Evolutionary conservation across 805 yeast species (phyloP).

Genomic region (Nakazawaea anatomiae): DNA sequence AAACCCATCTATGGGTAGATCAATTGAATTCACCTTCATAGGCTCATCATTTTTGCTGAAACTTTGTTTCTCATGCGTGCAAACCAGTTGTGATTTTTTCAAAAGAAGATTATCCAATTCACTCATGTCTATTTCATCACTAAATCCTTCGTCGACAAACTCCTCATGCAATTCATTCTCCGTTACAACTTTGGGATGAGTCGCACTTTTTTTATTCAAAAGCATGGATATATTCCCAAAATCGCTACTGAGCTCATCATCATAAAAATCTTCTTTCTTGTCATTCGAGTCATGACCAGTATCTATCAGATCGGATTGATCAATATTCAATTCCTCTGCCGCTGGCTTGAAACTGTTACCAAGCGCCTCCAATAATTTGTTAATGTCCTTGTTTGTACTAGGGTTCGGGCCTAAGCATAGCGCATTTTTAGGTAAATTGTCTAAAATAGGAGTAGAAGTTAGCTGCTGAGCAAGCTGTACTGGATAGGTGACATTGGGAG

Average conservation of each 20-base stretch:
- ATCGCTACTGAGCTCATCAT: constrained; percentile 7
- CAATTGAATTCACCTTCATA: not conserved
- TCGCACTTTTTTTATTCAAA: not conserved
- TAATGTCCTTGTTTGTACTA: constrained; percentile 9
- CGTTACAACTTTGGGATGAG: not conserved
- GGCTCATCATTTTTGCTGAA: not conserved
- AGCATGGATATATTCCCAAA: constrained; percentile 6
- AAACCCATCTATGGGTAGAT: not conserved
- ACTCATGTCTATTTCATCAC: constrained; percentile 25
- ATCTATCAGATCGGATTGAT: not conserved
- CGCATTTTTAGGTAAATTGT: constrained; percentile 1
- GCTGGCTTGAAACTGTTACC: constrained; percentile 10
- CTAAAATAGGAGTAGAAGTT: not conserved
- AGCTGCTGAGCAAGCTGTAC: not conserved
- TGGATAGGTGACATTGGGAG: not conserved
- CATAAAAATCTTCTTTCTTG: not conserved
- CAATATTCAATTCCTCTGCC: not conserved
- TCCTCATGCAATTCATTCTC: not conserved
- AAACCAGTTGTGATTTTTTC: not conserved
- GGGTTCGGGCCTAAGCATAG: constrained; percentile 15
- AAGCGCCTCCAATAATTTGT: constrained; percentile 9
- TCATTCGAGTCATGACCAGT: not conserved
- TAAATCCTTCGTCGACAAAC: constrained; percentile 15
- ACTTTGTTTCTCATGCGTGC: too few species aligned
- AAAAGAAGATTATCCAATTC: constrained; percentile 19